Evolutionary conservation across 768 basidiomycete species (phyloP), one percentile per base, ranked within the genome.

Genomic region (Amanita fuliginea): DNA sequence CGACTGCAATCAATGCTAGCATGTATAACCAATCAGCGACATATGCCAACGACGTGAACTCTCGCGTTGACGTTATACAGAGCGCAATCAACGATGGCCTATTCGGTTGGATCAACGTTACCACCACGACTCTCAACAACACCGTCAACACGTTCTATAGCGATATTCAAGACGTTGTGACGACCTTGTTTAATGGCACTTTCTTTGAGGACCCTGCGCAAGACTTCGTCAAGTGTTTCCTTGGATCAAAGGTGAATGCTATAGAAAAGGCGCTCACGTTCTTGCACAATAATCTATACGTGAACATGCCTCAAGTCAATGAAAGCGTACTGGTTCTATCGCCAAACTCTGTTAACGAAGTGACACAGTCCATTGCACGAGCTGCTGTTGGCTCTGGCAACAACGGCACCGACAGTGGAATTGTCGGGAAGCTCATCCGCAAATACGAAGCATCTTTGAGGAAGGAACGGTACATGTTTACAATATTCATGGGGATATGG

Each of bases 81-180:
- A 71, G 69, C 34, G 76, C 79, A 5, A 78, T 98, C 64, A 90
- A 97, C 62, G 69, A 89, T 35, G 86, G 86, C 21, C 66, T 98
- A 41, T 95, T 98, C 54, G 92, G 93, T 8, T 98, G 94, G 94
- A 83, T 98, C 43, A 92, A 97, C 57, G 76, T 72, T 14, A 95
- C 95, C 6, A 95, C 92, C 1, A 81, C 79, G 3, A 81, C 83
- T 5, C 75, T 99, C 47, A 99, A 99, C 64, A 68, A 71, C 56
- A 96, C 95, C 3, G 69, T 99, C 58, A 83, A 78, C 61, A 73
- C 72, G 41, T 95, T 99, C 64, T 98, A 98, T 67, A 71, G 71
- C 49, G 92, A 91, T 44, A 67, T 99, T 28, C 87, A 95, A 64
- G 71, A 75, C 39, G 73, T 78, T 5, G 89, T 98, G n/a, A 67